phyloP scores from a whole-genome alignment of 345 rosid species.

The Garcia nutans region DNA sequence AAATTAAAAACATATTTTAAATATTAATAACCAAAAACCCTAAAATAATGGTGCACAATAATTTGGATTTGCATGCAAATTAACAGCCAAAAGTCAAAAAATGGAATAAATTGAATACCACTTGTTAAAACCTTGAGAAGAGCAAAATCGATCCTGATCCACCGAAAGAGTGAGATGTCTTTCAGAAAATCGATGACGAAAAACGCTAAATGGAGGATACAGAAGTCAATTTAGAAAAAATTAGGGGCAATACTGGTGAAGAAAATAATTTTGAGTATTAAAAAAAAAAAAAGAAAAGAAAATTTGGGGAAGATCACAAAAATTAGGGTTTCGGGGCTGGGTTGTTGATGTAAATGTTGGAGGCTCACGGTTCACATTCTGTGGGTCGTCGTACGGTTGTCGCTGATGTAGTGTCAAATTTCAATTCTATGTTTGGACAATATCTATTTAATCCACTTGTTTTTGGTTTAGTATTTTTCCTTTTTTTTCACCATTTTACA shows the following conservation, averaged over 20 bases:
- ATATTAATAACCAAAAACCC: neutral
- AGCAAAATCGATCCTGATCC: constrained; percentile 15
- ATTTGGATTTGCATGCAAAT: neutral
- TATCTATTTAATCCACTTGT: no score
- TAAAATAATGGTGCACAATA: neutral
- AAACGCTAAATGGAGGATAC: neutral
- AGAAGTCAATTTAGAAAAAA: neutral
- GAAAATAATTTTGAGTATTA: neutral
- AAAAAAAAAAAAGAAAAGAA: neutral
- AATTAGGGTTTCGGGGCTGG: constrained; percentile 13
- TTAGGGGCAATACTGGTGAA: neutral
- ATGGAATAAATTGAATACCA: constrained; percentile 7
- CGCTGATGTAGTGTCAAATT: neutral
- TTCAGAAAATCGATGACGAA: neutral
- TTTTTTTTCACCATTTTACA: no score
- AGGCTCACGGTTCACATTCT: constrained; percentile 9
- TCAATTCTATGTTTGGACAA: no score
- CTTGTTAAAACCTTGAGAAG: neutral
- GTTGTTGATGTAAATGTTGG: constrained; percentile 8
- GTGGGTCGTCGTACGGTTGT: constrained; percentile 14
- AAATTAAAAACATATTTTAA: neutral
- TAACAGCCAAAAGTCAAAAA: constrained; percentile 4
- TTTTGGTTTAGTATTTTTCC: no score
- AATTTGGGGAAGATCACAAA: constrained; percentile 1
- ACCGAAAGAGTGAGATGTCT: neutral